Conservation (phyloP, 192 early-diverging fungal species). For the Coemansia sp. region DNA sequence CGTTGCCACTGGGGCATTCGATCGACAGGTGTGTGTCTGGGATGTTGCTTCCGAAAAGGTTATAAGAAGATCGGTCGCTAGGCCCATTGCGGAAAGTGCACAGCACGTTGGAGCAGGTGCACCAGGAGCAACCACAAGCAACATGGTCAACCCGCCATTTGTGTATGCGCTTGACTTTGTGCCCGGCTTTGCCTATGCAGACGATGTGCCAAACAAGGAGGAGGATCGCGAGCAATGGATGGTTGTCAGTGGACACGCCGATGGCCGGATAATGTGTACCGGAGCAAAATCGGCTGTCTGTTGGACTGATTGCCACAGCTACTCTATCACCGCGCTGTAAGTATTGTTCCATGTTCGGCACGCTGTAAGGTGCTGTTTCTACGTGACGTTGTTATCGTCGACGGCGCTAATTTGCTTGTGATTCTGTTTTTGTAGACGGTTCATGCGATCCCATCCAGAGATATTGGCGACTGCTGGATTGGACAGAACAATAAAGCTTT, state of each 20-base stretch:
- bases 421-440: conserved; percentile 25
- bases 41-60: conserved; percentile 34
- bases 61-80: not conserved
- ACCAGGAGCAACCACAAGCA: not conserved
- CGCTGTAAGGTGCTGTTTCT: not conserved
- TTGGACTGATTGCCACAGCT: conserved; percentile 33
- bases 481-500: conserved; percentile 32
- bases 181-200: not conserved
- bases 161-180: conserved; percentile 45
- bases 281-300: conserved; percentile 6
- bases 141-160: conserved; percentile 48
- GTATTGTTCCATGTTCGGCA: not conserved
- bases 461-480: conserved; percentile 42
- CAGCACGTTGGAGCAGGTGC: not conserved
- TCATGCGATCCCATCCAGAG: conserved; percentile 31
- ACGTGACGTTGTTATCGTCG: not conserved
- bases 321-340: conserved; percentile 49
- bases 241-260: conserved; percentile 49
- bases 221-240: conserved; percentile 5
- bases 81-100: not conserved
- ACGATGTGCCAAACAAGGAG: not conserved
- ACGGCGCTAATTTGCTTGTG: not conserved
- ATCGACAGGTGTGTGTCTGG: conserved; percentile 38
- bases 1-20: conserved; percentile 43
- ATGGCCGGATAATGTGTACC: conserved; percentile 43